Percentiles rank a stretch among this genome's conserved stretches.
Conservation (phyloP, 805 yeast species). For the Teunomyces kruisii region DNA sequence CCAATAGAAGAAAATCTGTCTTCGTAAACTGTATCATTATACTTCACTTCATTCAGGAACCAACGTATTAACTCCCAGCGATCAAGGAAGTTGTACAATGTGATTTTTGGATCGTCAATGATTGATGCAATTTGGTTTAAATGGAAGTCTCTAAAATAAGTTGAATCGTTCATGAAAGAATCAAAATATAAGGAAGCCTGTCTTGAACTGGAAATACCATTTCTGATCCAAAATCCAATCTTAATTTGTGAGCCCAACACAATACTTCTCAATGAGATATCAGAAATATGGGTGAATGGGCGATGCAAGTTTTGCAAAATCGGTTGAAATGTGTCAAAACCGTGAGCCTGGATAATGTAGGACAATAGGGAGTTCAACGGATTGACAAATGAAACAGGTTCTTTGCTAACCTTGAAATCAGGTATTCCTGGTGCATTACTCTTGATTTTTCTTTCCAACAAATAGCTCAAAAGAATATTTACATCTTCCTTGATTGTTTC, state of each 20-base stretch:
- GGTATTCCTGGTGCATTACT: conserved; percentile 30
- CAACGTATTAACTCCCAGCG: conserved; percentile 60
- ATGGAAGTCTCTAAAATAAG: conserved; percentile 45
- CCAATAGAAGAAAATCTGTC: conserved; percentile 47
- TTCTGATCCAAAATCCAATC: conserved; percentile 72
- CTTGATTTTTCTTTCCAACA: conserved; percentile 23
- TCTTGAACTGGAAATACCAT: conserved; percentile 55
- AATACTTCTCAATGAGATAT: conserved; percentile 56
- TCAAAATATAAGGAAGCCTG: conserved; percentile 52
- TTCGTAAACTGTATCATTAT: conserved; percentile 43
- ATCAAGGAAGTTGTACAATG: conserved; percentile 40
- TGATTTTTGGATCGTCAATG: conserved; percentile 35
- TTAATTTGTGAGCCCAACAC: conserved; percentile 63
- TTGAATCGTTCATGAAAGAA: conserved; percentile 38
- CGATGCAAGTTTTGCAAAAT: conserved; percentile 12
- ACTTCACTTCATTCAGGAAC: conserved; percentile 38
- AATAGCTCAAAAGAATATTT: conserved; percentile 24
- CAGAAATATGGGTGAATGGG: conserved; percentile 51
- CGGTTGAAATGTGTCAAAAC: conserved; percentile 17
- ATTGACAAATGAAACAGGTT: conserved; percentile 55
- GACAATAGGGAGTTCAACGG: conserved; percentile 62
- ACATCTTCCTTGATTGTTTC: conserved; percentile 32
- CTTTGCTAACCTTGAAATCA: conserved; percentile 44
- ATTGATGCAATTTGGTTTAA: conserved; percentile 45
- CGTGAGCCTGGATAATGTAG: conserved; percentile 36